These are phyloP conservation scores for Pluteus cervinus DNA, from an alignment of 768 basidiomycete genomes.

Conservation along the genomic window DNA sequence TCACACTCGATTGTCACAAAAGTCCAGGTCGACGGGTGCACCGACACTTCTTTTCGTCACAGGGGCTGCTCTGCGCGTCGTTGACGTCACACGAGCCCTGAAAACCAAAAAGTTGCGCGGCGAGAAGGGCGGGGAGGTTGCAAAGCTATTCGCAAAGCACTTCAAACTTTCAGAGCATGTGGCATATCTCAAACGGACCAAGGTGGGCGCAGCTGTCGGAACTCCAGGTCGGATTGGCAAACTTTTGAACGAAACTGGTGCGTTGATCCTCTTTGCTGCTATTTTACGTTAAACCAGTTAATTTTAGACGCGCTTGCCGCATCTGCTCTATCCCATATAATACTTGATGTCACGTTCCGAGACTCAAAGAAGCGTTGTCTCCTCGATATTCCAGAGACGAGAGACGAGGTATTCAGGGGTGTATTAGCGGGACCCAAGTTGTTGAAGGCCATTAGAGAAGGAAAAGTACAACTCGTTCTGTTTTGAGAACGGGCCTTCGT, in stretches of 20 bases:
- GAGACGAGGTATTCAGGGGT: conserved; percentile 73
- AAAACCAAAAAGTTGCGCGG: conserved; percentile 65
- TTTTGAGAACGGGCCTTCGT: conserved; percentile 38
- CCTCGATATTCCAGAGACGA: conserved; percentile 78
- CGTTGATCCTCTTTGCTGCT: conserved; percentile 1
- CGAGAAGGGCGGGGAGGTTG: conserved; percentile 86
- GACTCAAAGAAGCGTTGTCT: conserved; percentile 75
- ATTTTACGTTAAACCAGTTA: conserved; percentile 3
- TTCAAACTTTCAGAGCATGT: conserved; percentile 88
- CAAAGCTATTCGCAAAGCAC: conserved; percentile 94
- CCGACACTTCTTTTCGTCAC: conserved; percentile 84
- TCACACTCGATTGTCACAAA: conserved; percentile 65
- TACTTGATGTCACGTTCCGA: conserved; percentile 68
- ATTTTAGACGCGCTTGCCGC: conserved; percentile 60
- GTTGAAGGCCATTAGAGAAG: conserved; percentile 56
- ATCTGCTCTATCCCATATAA: conserved; percentile 76
- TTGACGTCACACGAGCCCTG: conserved; percentile 74
- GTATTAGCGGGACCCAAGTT: conserved; percentile 62
- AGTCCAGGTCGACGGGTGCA: conserved; percentile 71
- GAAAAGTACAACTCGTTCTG: conserved; percentile 75
- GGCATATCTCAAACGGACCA: conserved; percentile 77
- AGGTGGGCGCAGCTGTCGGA: conserved; percentile 83
- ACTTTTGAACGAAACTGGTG: conserved; percentile 58
- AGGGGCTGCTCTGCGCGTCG: conserved; percentile 88
- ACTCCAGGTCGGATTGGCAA: conserved; percentile 91